A percentile compares a stretch with the other conserved stretches of the same genome.
Evolutionary conservation across 2,329 filamentous ascomycete species (phyloP).

Genomic region (Cladosporium sp.): DNA sequence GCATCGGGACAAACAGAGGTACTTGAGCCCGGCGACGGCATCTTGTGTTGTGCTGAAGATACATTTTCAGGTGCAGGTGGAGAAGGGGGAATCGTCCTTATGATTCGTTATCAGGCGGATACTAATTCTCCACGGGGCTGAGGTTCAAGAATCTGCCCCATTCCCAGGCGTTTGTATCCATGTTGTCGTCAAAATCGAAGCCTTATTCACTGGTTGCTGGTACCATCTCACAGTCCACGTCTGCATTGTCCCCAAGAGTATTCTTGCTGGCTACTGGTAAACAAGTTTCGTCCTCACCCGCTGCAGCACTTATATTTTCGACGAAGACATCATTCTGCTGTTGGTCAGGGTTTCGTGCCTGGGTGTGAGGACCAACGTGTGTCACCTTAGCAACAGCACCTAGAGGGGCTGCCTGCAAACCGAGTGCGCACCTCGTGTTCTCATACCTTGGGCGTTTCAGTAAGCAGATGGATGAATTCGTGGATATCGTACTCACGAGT

Average conservation of each 20-base stretch:
- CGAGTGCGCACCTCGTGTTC: not conserved
- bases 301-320: not conserved
- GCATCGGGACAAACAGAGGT: not conserved
- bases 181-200: not conserved
- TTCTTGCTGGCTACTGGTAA: no score
- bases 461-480: no score
- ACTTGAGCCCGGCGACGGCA: not conserved
- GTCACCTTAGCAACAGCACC: no score
- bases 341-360: not conserved
- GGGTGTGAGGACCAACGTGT: no score
- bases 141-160: not conserved
- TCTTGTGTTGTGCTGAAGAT: not conserved
- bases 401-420: not conserved
- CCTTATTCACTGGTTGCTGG: not conserved
- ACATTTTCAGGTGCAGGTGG: not conserved
- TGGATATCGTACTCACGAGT: not conserved
- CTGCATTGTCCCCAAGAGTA: not conserved
- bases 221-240: no score
- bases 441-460: not conserved
- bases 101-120: not conserved
- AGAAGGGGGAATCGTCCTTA: not conserved
- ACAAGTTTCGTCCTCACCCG: no score
- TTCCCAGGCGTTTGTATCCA: not conserved
- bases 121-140: not conserved
- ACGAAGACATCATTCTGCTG: no score